These are phyloP conservation scores for Nectriaceae sp. DNA, from an alignment of 2,329 filamentous ascomycete species.

Conservation along the genomic window DNA sequence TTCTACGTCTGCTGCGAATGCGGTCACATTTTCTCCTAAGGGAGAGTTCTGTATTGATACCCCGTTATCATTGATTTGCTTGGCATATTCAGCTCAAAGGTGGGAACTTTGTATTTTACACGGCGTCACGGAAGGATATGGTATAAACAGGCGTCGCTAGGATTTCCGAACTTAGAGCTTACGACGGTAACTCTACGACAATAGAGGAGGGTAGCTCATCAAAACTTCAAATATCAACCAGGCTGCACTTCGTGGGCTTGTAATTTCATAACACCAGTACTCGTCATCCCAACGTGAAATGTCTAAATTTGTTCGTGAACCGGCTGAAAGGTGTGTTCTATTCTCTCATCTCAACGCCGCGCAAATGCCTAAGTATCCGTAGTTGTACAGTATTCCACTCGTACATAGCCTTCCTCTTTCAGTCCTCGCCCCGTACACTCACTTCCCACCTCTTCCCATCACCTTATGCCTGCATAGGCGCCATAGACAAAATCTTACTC, in stretches of 20 bases:
- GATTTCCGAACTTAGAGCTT: too few relatives aligned
- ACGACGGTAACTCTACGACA: too few relatives aligned
- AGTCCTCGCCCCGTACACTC: neutral
- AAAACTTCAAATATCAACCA: too few relatives aligned
- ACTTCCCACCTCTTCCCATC: slow-evolving; percentile 6
- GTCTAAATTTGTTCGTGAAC: too few relatives aligned
- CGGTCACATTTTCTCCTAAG: slow-evolving; percentile 77
- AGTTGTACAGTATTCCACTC: slow-evolving; percentile 35
- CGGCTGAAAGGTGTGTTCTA: slow-evolving; percentile 27
- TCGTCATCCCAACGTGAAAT: too few relatives aligned
- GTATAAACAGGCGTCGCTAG: slow-evolving; percentile 5
- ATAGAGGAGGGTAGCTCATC: too few relatives aligned
- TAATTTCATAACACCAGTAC: too few relatives aligned
- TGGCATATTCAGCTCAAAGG: neutral
- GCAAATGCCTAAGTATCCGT: slow-evolving; percentile 36
- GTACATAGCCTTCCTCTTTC: slow-evolving; percentile 18
- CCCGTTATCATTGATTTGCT: slow-evolving; percentile 12
- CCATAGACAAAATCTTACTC: slow-evolving; percentile 97
- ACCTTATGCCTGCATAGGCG: slow-evolving; percentile 65
- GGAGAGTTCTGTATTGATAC: slow-evolving; percentile 27
- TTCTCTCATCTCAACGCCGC: slow-evolving; percentile 36
- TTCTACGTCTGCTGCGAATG: slow-evolving; percentile 95
- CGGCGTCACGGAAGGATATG: slow-evolving; percentile 20
- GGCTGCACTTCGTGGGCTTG: too few relatives aligned
- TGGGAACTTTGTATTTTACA: slow-evolving; percentile 20